Base-by-base conservation (phyloP, 495 filamentous ascomycete genomes). In the Penicillium antarcticum region DNA sequence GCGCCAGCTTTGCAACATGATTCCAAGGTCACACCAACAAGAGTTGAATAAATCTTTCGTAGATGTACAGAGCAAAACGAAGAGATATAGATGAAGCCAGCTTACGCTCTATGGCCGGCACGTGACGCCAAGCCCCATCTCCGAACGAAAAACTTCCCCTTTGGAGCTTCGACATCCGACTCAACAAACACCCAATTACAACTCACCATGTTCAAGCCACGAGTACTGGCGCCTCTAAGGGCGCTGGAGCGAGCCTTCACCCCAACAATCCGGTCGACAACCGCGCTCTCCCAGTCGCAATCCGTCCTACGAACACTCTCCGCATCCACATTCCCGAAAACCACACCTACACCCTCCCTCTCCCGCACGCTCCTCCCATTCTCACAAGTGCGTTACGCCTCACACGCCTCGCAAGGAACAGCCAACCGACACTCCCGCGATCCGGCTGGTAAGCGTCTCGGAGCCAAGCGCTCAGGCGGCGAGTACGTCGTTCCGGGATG, bases 401-500 rank as follows among this genome's bases (percentile, higher is more conserved):
- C 88, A 2, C 90, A 96, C 76, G 86, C 88, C 66, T 71, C 88
- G 23, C 89, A 96, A 78, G 90, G 90, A 60, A 84, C 89, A 45
- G 92, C 92, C 68, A 95, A 86, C 67, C 69, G 86, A 55, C 80
- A 83, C 64, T 82, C 85, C 31, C 90, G 90, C 67, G 86, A 95
- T 65, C 89, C 91, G 1, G 82, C 91, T 12, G 91, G 94, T 48
- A 97, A 96, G 75, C 88, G 95, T 63, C 77, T 97, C 47, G 94
- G 94, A 40, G 91, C 91, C 5, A 99, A 99, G 77, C 92, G 89
- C 77, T 83, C 85, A 4, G 88, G 85, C 62, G 91, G 90, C 61
- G 85, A 96, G 70, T 92, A 88, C 65, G 94, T 99, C 11, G 84
- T 92, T 40, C 84, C 90, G 3, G 95, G 95, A 23, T 96, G 94